Base-by-base conservation (phyloP, 352 stramenopile species). In the Globisporangium alternatum region DNA sequence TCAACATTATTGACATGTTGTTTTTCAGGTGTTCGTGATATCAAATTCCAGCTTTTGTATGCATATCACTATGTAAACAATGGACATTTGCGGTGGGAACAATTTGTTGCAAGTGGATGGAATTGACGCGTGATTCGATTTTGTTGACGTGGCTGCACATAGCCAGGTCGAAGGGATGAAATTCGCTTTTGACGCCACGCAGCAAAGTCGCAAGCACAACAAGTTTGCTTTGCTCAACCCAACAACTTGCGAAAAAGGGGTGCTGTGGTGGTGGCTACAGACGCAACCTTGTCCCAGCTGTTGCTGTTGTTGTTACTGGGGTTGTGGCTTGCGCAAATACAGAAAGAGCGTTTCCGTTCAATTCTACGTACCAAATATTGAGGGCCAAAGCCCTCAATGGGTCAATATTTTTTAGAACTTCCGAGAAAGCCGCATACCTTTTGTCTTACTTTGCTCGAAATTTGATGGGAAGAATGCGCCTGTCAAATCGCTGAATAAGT, bases 351-450 rank as follows among this genome's bases (percentile, higher is more conserved):
- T 60, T 60, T 35, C 54, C 35, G 35, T 60, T 60, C n/a, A 60
- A 35, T 60, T 60, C 21, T 60, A 60, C 39, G 54, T 60, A 60
- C 54, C 35, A 25, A 25, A 45, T 15, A n/a, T n/a, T n/a, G n/a
- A n/a, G n/a, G n/a, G n/a, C n/a, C n/a, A n/a, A n/a, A n/a, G n/a
- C 39, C 13, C 12, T n/a, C 37, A 15, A 43, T 43, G 8, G 4
- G 8, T 21, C 30, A 35, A 21, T 21, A 45, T 45, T 21, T 45
- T 45, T 45, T 45, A 45, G 39, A 45, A n/a, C 39, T n/a, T 45
- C 7, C 12, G 37, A 47, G 37, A 33, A 15, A 28, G 31, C 52
- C n/a, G n/a, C 12, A 47, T 17, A 12, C 9, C 9, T 4, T 17
- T 43, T 37, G 33, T 37, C 33, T 37, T 37, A 37, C 2, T 37